Conservation (phyloP, 2,329 filamentous ascomycete species). For the Herpotrichia juniperi region DNA sequence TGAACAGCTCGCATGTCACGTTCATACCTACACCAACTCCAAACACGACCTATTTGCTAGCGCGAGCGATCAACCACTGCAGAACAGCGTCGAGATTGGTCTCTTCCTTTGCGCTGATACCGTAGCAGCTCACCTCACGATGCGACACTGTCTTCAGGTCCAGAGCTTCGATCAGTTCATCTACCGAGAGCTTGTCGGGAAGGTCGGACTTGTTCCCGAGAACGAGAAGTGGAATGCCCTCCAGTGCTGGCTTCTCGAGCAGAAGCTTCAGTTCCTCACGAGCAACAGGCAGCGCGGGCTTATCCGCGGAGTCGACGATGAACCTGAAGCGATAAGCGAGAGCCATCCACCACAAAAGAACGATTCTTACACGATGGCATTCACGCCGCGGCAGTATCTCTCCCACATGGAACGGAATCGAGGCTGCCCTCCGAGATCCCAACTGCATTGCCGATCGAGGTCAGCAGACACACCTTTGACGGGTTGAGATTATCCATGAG, state of each 20-base stretch:
- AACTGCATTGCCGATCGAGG: constrained; percentile 58
- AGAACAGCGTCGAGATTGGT: constrained; percentile 97
- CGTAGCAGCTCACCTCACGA: constrained; percentile 97
- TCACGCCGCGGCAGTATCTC: constrained; percentile 95
- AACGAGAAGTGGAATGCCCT: constrained; percentile 90
- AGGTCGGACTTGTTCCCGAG: constrained; percentile 98
- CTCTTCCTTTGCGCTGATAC: constrained; percentile 98
- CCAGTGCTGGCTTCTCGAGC: constrained; percentile 81
- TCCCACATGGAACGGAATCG: constrained; percentile 99
- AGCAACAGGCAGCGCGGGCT: constrained; percentile 78
- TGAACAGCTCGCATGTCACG: constrained; percentile 27
- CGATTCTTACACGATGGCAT: constrained; percentile 80
- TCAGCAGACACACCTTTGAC: constrained; percentile 40
- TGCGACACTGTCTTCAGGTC: constrained; percentile 87
- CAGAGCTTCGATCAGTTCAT: constrained; percentile 92
- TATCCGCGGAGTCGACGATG: constrained; percentile 95
- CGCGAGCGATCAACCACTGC: constrained; percentile 93
- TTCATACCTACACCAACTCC: constrained; percentile 21
- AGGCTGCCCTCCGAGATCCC: constrained; percentile 97
- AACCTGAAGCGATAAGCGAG: constrained; percentile 63
- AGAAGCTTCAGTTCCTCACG: constrained; percentile 91
- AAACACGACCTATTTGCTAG: constrained; percentile 54
- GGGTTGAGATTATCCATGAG: constrained; percentile 36
- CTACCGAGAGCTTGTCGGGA: constrained; percentile 86
- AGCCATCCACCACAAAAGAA: constrained; percentile 15